Conservation (phyloP, 108 stramenopile genomes). For the Fragilariopsis cylindrus region DNA sequence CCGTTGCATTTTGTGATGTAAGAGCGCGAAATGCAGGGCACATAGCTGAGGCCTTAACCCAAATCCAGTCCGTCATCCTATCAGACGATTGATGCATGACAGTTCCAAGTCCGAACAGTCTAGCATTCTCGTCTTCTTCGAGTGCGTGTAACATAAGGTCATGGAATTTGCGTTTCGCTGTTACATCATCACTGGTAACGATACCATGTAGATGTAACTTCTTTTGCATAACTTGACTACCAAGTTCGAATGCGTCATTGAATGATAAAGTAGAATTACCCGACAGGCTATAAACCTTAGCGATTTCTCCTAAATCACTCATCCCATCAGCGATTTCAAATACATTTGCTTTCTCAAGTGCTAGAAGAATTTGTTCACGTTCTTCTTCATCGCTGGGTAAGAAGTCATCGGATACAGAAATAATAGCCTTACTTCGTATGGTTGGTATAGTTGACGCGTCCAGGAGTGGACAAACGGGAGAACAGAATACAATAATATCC, state of each 20-base stretch:
- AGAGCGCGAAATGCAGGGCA: conserved; percentile 25
- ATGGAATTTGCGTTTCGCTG: conserved; percentile 29
- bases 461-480: conserved; percentile 24
- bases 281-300: conserved; percentile 25
- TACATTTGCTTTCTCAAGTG: conserved; percentile 22
- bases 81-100: conserved; percentile 40
- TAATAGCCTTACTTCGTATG: conserved; percentile 22
- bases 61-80: conserved; percentile 36
- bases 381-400: conserved; percentile 10
- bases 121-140: conserved; percentile 31
- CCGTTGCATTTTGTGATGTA: conserved; percentile 10
- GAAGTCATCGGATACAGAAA: conserved; percentile 26
- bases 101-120: conserved; percentile 29
- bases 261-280: conserved; percentile 12
- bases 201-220: conserved; percentile 42
- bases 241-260: conserved; percentile 30
- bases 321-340: conserved; percentile 30
- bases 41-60: conserved; percentile 23
- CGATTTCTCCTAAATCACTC: conserved; percentile 35
- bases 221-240: conserved; percentile 27
- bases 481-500: conserved; percentile 37
- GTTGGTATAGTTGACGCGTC: neutral
- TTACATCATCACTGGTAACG: conserved; percentile 25
- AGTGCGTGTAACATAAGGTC: conserved; percentile 26
- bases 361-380: conserved; percentile 16